Conservation (phyloP, 306 rosid species). For the Cucurbita argyrosperma region DNA sequence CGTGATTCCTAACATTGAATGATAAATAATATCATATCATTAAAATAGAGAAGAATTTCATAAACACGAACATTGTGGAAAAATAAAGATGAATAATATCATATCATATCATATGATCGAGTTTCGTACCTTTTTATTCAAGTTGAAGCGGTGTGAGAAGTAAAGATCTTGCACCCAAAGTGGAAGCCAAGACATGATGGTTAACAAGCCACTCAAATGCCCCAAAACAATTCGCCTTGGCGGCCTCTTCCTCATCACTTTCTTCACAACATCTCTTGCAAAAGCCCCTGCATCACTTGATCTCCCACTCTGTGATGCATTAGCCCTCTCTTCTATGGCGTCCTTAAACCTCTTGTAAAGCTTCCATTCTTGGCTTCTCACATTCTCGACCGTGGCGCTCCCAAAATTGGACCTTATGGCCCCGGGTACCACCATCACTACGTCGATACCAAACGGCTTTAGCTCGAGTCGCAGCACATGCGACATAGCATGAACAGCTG, state of each 20-base stretch:
- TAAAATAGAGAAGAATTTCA: too few species aligned
- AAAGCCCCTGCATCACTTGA: slow-evolving; percentile 47
- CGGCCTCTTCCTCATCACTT: slow-evolving; percentile 36
- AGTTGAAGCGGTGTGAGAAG: slow-evolving; percentile 49
- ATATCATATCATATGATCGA: too few species aligned
- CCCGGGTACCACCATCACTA: slow-evolving; percentile 59
- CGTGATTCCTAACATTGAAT: too few species aligned
- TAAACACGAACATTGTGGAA: too few species aligned
- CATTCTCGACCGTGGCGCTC: slow-evolving; percentile 26
- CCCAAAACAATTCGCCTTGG: slow-evolving; percentile 61
- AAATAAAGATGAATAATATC: too few species aligned
- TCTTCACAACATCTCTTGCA: slow-evolving; percentile 48
- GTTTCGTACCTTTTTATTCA: slow-evolving; percentile 9
- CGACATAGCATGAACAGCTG: slow-evolving; percentile 54
- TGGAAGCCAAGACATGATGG: slow-evolving; percentile 59
- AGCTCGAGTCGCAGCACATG: slow-evolving; percentile 45
- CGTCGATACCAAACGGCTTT: slow-evolving; percentile 59
- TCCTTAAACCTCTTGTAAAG: slow-evolving; percentile 45
- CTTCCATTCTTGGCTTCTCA: slow-evolving; percentile 40
- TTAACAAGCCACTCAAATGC: slow-evolving; percentile 54
- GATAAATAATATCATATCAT: too few species aligned
- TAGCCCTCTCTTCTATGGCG: slow-evolving; percentile 42
- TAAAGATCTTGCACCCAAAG: slow-evolving; percentile 55
- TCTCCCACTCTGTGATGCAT: slow-evolving; percentile 61
- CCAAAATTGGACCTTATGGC: slow-evolving; percentile 63